phyloP scores from a whole-genome alignment of 371 early-diverging fungal species.

The Actinomortierella wolfii region DNA sequence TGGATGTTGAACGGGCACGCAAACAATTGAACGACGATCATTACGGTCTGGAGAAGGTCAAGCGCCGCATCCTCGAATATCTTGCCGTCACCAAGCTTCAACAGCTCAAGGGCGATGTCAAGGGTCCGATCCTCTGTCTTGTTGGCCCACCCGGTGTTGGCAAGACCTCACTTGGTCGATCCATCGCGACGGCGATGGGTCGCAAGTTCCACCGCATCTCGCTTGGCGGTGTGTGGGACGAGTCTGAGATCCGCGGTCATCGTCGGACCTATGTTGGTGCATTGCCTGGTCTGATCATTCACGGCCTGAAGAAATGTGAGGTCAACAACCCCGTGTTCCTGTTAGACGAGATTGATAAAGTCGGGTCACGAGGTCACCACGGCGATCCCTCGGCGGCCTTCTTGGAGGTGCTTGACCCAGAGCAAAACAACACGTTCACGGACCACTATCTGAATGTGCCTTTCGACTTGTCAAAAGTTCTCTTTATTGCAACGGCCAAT shows the following conservation, averaged over 20 bases:
- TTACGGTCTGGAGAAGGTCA: conserved; percentile 83
- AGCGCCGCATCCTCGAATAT: conserved; percentile 82
- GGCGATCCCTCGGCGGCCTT: conserved; percentile 89
- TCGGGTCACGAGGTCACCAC: conserved; percentile 64
- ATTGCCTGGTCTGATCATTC: conserved; percentile 86
- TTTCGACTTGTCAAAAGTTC: conserved; percentile 81
- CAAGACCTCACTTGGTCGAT: conserved; percentile 83
- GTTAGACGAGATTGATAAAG: conserved; percentile 88
- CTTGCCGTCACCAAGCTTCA: conserved; percentile 79
- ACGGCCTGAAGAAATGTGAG: conserved; percentile 72
- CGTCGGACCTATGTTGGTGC: conserved; percentile 90
- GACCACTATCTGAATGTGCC: conserved; percentile 89
- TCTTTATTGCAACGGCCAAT: conserved; percentile 92
- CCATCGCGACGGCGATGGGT: conserved; percentile 81
- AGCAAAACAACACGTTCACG: conserved; percentile 81
- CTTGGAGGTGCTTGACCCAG: conserved; percentile 88
- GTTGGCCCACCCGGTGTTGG: conserved; percentile 78
- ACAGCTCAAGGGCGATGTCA: conserved; percentile 68
- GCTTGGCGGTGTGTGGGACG: conserved; percentile 88
- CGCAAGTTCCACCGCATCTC: conserved; percentile 85
- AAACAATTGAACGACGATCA: conserved; percentile 80
- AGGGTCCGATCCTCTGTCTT: conserved; percentile 87
- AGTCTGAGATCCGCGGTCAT: conserved; percentile 91
- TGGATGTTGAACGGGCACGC: conserved; percentile 72
- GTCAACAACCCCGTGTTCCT: conserved; percentile 85